Base-by-base conservation (phyloP, 352 stramenopile genomes). In the Plasmopara halstedii region DNA sequence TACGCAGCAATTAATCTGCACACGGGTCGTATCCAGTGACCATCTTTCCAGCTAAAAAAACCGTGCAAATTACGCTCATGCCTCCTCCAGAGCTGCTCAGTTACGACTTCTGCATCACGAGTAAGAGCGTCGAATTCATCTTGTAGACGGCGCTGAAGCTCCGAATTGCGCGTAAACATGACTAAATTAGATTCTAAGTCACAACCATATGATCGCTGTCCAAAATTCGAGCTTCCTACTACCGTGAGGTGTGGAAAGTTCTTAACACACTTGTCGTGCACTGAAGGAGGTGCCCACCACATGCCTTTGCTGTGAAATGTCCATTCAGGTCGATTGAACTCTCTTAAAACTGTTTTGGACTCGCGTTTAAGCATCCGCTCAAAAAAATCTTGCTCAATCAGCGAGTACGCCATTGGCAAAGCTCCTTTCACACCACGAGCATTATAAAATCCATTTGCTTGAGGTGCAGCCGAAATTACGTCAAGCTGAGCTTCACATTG, bases 281-380 rank as follows among this genome's bases (percentile, higher is more conserved):
- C 25, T 14, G 36, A 6, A 9, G 60, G 55, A 19, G 73, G 68
- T 17, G 63, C 64, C 60, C 69, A 82, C 79, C 79, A 91, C 70
- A 91, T 86, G n/a, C 79, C 79, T 48, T 91, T 91, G 48, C 71
- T 76, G 46, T 91, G 79, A 63, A 91, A 91, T 35, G 79, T 91
- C 79, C 79, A 91, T 6, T 46, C 47, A 1, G 64, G 44, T 7
- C 74, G 73, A 35, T 80, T 80, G 49, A 79, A 91, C 37, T 91
- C 79, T 6, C 73, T 62, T n/a, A 91, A 36, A 4, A 70, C 57
- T 0, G 75, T 72, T 23, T 52, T 46, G 22, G 62, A 85, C 21
- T 56, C 26, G 14, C 63, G 61, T 11, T 42, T 46, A 4, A 69
- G 57, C 3, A 63, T 76, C 10, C 67, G 68, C 15, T 84, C 64